Percentiles rank a stretch among this genome's conserved stretches.
Conservation (phyloP, 1,284 basidiomycete genomes). For the Irpex sp. region DNA sequence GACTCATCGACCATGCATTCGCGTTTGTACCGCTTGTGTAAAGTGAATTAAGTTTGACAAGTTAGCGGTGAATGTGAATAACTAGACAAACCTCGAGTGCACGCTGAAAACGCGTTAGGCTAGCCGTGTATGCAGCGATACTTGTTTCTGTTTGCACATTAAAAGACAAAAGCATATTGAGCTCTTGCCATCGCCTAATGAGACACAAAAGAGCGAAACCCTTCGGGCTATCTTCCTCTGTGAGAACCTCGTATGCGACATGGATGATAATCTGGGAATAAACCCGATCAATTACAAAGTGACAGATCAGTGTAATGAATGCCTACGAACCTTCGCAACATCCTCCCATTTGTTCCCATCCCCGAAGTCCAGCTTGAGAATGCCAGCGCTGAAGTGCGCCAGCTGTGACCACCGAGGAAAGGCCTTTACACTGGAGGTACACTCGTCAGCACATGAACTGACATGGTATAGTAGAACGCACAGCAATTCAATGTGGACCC, state of each 20-base stretch:
- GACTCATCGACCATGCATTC: neutral
- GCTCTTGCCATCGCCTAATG: neutral
- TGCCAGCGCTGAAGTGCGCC: conserved; percentile 4
- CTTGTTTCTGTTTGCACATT: neutral
- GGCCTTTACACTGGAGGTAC: neutral
- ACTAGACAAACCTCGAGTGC: no score
- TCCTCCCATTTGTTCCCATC: conserved; percentile 9
- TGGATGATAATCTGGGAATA: conserved; percentile 6
- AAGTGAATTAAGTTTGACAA: neutral
- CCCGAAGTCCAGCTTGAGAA: conserved; percentile 6
- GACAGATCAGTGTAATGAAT: neutral
- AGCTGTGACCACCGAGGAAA: conserved; percentile 10
- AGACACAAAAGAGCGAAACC: neutral
- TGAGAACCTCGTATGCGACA: neutral
- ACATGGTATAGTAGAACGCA: no score
- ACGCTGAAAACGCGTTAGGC: no score
- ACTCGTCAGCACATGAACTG: neutral
- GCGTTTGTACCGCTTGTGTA: neutral
- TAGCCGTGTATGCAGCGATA: no score
- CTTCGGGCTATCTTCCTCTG: neutral
- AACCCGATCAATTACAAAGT: neutral
- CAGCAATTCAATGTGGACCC: neutral
- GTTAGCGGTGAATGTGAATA: neutral
- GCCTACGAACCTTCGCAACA: neutral
- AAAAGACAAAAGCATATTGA: neutral